Evolutionary conservation across 2,329 filamentous ascomycete genomes (phyloP), one percentile per base, ranked within the genome.

Genomic region (Colletotrichum viniferum): DNA sequence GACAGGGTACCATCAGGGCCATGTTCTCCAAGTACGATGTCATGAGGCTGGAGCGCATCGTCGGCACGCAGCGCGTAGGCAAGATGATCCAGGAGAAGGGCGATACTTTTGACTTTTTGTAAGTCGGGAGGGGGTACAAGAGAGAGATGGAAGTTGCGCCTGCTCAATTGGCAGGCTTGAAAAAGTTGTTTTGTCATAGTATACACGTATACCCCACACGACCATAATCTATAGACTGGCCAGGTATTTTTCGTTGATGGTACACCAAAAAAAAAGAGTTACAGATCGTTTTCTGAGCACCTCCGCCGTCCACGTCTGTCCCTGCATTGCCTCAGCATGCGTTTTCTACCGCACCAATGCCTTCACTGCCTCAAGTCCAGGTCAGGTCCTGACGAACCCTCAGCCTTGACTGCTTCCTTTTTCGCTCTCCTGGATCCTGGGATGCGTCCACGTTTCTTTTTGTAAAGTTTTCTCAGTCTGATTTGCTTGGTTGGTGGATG

Each of bases 81-180:
- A 94, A 92, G 83, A 97, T 99, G 95, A 87, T 98, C 72, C 90
- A 89, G 77, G 95, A 97, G 79, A 92, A 91, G 81, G 93, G 93
- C 5, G 96, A 98, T 90, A 97, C 95, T 1, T 99, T 98, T 90
- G 96, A 98, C 82, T 98, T 98, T 88, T 89, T 98, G 76, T 98
- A 90, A 81, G 77, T 48, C 28, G 70, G 71, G 28, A n/a, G 36
- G 4, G n/a, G 16, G 3, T 5, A 43, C 24, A 76, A 74, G 52
- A 66, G 78, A 77, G 14, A 48, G 13, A 36, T 56, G 10, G 66
- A 36, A 24, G 38, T 34, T 62, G 56, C 58, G 62, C 56, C 62
- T 34, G 21, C n/a, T 48, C 9, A 21, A 43, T 10, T 43, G 28
- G 58, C 63, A 68, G 63, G 71, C 55, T 71, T 56, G 58, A 76